These are phyloP conservation scores for Xylaria sp. DNA, from an alignment of 2,329 filamentous ascomycete genomes.

Conservation along the genomic window DNA sequence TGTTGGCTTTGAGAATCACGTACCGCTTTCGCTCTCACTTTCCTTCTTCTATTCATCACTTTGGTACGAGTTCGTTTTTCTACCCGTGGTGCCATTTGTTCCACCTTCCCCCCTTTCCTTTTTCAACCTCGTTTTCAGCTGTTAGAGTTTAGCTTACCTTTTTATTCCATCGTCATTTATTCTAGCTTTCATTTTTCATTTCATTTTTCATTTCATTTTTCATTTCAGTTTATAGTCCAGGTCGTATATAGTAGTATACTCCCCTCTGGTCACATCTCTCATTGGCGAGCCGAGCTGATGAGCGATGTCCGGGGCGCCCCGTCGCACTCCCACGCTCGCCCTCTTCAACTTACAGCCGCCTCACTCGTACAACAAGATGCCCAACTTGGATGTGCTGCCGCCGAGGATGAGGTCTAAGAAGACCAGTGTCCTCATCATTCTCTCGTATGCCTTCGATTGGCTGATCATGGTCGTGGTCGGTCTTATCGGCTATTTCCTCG, in stretches of 20 bases:
- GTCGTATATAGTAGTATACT: no score
- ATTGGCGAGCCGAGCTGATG: not conserved
- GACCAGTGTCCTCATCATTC: constrained; percentile 57
- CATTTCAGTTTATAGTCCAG: no score
- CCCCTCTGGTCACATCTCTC: no score
- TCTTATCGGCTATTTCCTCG: constrained; percentile 68
- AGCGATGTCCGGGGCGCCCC: constrained; percentile 47
- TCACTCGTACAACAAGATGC: constrained; percentile 49
- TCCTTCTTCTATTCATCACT: no score
- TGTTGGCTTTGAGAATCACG: no score
- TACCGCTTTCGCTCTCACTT: no score
- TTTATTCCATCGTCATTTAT: no score
- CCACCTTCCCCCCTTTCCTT: not conserved
- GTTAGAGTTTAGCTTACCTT: not conserved
- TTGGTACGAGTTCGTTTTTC: no score
- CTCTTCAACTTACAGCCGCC: constrained; percentile 41
- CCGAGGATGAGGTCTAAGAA: constrained; percentile 41
- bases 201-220: not conserved
- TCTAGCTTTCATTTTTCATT: not conserved
- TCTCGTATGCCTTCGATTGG: constrained; percentile 82
- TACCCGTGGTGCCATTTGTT: no score
- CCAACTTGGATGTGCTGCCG: constrained; percentile 41
- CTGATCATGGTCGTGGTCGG: constrained; percentile 70
- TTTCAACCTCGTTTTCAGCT: not conserved
- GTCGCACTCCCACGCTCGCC: constrained; percentile 39